phyloP scores from a whole-genome alignment of 2,329 filamentous ascomycete genomes.

The Chaetomiaceae sp. region DNA sequence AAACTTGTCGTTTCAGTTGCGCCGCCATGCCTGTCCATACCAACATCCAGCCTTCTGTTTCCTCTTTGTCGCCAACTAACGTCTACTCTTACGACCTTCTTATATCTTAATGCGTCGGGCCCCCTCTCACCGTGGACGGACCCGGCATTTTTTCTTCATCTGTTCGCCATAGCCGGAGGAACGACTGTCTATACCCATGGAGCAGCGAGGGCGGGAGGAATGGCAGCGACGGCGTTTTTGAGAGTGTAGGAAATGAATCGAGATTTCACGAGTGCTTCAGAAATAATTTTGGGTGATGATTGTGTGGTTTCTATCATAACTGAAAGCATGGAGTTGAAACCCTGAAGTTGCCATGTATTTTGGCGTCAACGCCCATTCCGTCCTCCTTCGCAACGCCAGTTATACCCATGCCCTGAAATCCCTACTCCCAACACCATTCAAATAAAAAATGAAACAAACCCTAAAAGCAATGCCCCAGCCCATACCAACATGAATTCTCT shows the following conservation, averaged over 20 bases:
- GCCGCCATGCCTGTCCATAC: not conserved
- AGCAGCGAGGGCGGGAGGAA: not conserved
- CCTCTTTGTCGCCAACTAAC: constrained; percentile 4
- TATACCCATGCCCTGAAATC: too few species aligned
- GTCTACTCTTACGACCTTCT: constrained; percentile 11
- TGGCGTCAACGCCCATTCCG: too few species aligned
- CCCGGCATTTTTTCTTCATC: constrained; percentile 2
- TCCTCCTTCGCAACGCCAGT: too few species aligned
- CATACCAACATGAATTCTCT: too few species aligned
- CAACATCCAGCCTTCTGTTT: not conserved
- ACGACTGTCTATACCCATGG: constrained; percentile 16
- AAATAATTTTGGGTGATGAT: too few species aligned
- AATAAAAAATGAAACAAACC: too few species aligned
- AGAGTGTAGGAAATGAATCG: not conserved
- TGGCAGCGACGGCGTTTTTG: constrained; percentile 7
- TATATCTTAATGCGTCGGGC: constrained; percentile 12
- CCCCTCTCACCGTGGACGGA: not conserved
- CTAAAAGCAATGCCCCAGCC: too few species aligned
- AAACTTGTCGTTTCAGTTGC: not conserved
- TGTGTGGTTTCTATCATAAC: too few species aligned
- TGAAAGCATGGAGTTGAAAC: too few species aligned
- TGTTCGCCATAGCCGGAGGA: constrained; percentile 10
- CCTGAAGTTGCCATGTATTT: too few species aligned
- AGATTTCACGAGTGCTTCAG: too few species aligned
- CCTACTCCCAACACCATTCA: too few species aligned